Base-by-base conservation (phyloP, 306 rosid genomes). In the Sicyos edulis region DNA sequence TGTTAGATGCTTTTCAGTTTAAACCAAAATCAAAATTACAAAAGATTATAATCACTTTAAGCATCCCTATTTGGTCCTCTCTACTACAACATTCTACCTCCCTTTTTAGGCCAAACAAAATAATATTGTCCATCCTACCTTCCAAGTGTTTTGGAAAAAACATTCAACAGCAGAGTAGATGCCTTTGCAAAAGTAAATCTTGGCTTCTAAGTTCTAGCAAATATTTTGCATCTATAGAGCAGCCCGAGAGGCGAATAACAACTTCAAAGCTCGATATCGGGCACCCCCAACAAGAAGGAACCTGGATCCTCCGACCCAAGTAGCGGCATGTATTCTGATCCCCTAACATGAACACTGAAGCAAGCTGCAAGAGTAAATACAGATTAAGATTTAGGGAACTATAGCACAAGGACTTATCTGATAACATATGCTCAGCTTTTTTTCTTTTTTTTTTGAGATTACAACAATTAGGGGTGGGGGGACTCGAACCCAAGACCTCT, bases 271-370 rank as follows among this genome's bases (percentile, higher is more conserved):
- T 87, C 97, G 79, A 83, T 76, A 75, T 87, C 90, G 0, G 91
- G 85, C 81, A 86, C 80, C 55, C 89, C 98, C 73, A 81, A 80
- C 67, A 84, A 77, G 83, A 90, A 87, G 20, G 95, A 90, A 79
- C 86, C 83, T 56, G 90, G 88, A 81, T 90, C 91, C 29, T 81
- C 58, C 10, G 93, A 84, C 73, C 96, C 95, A 22, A 82, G 83
- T 15, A 86, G 88, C 7, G 97, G 95, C 83, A 84, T 86, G 79
- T 88, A 93, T 81, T 93, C 97, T 6, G 91, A 90, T 76, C 98
- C 96, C 79, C 98, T 91, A 80, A 93, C 98, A 68, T 85, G 98
- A 63, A 85, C 97, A 76, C 93, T 80, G 81, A 82, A 93, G 90
- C 98, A 93, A 80, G 98, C 98, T 92, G 81, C 90, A 80, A n/a